A percentile compares a stretch with the other conserved stretches of the same genome.
phyloP scores from a whole-genome alignment of 73 alveolate species.

The Paramecium caudatum region DNA sequence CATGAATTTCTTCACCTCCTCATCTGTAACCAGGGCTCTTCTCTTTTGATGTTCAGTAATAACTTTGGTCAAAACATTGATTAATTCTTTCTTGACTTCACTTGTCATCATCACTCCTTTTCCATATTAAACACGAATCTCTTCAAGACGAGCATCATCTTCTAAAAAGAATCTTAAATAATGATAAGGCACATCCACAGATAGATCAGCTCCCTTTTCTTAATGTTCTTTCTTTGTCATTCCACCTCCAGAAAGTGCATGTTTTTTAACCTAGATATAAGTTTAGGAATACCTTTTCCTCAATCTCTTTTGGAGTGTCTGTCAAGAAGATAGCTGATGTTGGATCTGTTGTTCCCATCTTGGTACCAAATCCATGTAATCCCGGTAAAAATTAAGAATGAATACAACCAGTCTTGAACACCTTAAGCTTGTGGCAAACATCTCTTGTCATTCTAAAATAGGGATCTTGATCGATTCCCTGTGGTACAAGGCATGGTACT shows the following conservation, averaged over 20 bases:
- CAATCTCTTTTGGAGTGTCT: conserved; percentile 92
- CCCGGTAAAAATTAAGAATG: conserved; percentile 99
- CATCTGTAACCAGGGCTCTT: conserved; percentile 90
- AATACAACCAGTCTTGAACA: conserved; percentile 96
- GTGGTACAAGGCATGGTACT: conserved; percentile 96
- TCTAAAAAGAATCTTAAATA: conserved; percentile 97
- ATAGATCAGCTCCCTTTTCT: conserved; percentile 98
- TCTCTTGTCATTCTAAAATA: conserved; percentile 99
- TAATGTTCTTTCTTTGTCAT: conserved; percentile 96
- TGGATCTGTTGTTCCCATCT: conserved; percentile 89
- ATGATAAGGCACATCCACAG: conserved; percentile 90
- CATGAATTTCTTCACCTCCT: conserved; percentile 82
- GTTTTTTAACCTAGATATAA: conserved; percentile 84
- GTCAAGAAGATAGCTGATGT: conserved; percentile 89
- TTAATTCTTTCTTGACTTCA: conserved; percentile 90
- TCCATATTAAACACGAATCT: conserved; percentile 89
- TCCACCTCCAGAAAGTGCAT: conserved; percentile 99
- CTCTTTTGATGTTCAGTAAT: conserved; percentile 87
- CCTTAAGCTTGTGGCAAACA: conserved; percentile 94
- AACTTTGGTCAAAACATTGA: conserved; percentile 83
- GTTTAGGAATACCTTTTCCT: conserved; percentile 81
- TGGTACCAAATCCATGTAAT: conserved; percentile 90
- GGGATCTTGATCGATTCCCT: conserved; percentile 99
- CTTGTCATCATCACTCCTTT: conserved; percentile 98
- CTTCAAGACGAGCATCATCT: conserved; percentile 96